Evolutionary conservation across 306 rosid genomes (phyloP).

Genomic region (Dalbergia cultrata): DNA sequence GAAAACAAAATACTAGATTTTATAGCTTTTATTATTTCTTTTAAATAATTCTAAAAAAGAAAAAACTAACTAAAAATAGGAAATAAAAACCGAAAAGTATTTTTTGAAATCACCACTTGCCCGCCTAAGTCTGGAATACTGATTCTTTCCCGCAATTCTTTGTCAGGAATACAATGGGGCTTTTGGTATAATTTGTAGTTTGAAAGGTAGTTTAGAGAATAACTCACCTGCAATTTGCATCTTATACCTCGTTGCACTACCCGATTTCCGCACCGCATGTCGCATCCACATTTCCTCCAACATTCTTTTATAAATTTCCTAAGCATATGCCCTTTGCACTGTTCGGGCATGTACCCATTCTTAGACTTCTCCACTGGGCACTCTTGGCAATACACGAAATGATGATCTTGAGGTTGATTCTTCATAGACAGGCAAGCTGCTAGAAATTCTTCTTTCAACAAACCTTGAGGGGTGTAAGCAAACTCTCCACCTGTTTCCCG

Average conservation of each 20-base stretch:
- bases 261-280: conserved; percentile 81
- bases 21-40: too few species aligned
- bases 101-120: too few species aligned
- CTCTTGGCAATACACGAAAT: conserved; percentile 65
- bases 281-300: conserved; percentile 92
- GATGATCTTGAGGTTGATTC: conserved; percentile 56
- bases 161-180: too few species aligned
- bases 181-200: too few species aligned
- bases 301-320: conserved; percentile 84
- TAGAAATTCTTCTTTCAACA: conserved; percentile 72
- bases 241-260: conserved; percentile 78
- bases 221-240: conserved; percentile 78
- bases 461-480: conserved; percentile 74
- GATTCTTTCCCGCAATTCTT: too few species aligned
- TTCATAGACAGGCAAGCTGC: conserved; percentile 54
- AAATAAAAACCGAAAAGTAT: too few species aligned
- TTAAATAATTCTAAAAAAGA: too few species aligned
- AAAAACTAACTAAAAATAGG: too few species aligned
- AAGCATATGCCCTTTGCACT: conserved; percentile 75
- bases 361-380: conserved; percentile 76
- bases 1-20: too few species aligned
- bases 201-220: not conserved
- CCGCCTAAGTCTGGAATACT: too few species aligned
- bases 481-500: conserved; percentile 90
- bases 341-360: conserved; percentile 61